These are phyloP conservation scores for Novymonas esmeraldas DNA, from an alignment of 208 protist species.

Conservation along the genomic window DNA sequence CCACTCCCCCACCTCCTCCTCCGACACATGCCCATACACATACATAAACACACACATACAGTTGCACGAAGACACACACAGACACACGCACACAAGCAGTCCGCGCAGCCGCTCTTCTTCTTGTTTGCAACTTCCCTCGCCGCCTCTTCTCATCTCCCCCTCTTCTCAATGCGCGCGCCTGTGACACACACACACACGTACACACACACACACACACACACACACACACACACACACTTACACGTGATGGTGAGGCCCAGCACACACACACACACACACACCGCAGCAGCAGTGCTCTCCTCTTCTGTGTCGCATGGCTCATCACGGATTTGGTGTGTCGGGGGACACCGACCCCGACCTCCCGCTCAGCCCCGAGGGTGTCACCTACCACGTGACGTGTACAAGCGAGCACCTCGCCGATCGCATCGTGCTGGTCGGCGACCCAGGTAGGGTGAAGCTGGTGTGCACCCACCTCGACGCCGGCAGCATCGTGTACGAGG, in stretches of 20 bases:
- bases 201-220: too few relatives aligned
- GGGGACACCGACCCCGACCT: slow-evolving; percentile 62
- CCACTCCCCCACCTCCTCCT: too few relatives aligned
- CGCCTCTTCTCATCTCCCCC: too few relatives aligned
- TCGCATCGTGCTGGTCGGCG: slow-evolving; percentile 75
- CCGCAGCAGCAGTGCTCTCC: neutral
- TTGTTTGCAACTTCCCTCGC: too few relatives aligned
- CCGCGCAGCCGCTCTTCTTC: too few relatives aligned
- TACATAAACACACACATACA: too few relatives aligned
- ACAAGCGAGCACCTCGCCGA: slow-evolving; percentile 56
- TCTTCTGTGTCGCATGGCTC: slow-evolving; percentile 34
- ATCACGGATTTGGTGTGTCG: slow-evolving; percentile 32
- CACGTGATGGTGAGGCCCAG: slow-evolving; percentile 1
- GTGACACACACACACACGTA: too few relatives aligned
- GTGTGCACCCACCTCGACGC: slow-evolving; percentile 61
- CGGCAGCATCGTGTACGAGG: slow-evolving; percentile 56
- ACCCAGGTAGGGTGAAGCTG: slow-evolving; percentile 64
- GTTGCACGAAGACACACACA: slow-evolving; percentile 6
- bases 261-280: slow-evolving; percentile 1
- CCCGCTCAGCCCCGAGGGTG: slow-evolving; percentile 60
- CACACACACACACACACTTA: slow-evolving; percentile 11
- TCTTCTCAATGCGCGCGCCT: too few relatives aligned
- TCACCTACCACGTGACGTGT: slow-evolving; percentile 68
- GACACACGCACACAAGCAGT: slow-evolving; percentile 10
- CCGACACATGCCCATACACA: too few relatives aligned